A percentile compares a stretch with the other conserved stretches of the same genome.
These are phyloP conservation scores for Xylaria sp. DNA, from an alignment of 2,329 filamentous ascomycete species.

Conservation along the genomic window DNA sequence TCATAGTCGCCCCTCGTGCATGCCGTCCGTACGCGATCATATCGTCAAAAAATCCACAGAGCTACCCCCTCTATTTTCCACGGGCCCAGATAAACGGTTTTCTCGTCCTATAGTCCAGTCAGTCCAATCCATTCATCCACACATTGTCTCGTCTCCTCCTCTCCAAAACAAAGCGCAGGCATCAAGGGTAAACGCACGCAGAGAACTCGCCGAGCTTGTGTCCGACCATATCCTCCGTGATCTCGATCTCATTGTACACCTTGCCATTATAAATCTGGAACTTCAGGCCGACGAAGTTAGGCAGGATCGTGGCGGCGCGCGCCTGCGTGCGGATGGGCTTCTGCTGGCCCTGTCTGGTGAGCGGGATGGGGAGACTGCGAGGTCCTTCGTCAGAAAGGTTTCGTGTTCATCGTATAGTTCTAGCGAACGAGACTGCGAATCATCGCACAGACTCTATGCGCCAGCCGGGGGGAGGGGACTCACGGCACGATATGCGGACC, in stretches of 20 bases:
- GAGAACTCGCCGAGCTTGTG: slow-evolving; percentile 93
- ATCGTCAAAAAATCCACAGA: neutral
- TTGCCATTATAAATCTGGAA: slow-evolving; percentile 94
- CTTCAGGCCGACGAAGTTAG: slow-evolving; percentile 82
- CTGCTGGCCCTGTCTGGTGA: slow-evolving; percentile 47
- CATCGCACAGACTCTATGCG: no score
- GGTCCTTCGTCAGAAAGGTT: neutral
- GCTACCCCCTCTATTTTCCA: slow-evolving; percentile 20
- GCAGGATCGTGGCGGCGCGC: slow-evolving; percentile 80
- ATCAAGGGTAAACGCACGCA: slow-evolving; percentile 54
- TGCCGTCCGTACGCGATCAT: slow-evolving; percentile 11
- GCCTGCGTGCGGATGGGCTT: slow-evolving; percentile 69
- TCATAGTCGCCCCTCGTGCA: neutral
- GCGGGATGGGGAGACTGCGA: slow-evolving; percentile 57
- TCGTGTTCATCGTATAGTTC: no score
- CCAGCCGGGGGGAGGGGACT: slow-evolving; percentile 28
- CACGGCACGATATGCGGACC: slow-evolving; percentile 69
- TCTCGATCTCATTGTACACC: slow-evolving; percentile 71
- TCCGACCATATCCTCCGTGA: slow-evolving; percentile 95
- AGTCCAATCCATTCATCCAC: neutral
- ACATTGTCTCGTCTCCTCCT: no score
- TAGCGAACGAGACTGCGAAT: no score
- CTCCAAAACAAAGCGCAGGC: no score
- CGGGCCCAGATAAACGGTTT: slow-evolving; percentile 53
- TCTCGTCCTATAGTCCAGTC: slow-evolving; percentile 42